Evolutionary conservation across 208 protist genomes (phyloP), one percentile per base, ranked within the genome.

Genomic region (Vickermania ingenoplastis): DNA sequence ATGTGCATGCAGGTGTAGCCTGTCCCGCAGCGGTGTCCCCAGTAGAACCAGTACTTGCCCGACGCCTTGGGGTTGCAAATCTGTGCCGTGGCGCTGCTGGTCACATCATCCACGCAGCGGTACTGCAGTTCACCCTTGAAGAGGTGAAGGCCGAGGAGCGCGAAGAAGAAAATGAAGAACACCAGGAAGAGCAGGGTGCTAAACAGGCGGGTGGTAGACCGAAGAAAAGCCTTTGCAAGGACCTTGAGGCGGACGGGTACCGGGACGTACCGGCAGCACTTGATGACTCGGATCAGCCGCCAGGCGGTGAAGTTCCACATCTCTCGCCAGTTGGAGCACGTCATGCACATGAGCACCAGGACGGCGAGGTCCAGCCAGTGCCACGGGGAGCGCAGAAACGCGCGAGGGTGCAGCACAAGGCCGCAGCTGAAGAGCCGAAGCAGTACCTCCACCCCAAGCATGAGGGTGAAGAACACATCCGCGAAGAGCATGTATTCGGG

Each of bases 311-410:
- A 92, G 67, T 90, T 93, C 78, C 80, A 89, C 27, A 91, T 25
- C 41, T 76, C 60, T 58, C 75, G 73, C 78, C 75, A 85, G 60
- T 66, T 71, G 57, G 82, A 89, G 64, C 87, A 94, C 52, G 78
- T 75, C 50, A 92, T 60, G 24, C 89, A 73, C 67, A 82, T 79
- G 51, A 94, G 67, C 30, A 91, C 63, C 48, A 96, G 67, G 27
- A 90, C 87, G n/a, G 79, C 86, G 41, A 78, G 81, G 69, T 97
- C 94, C 23, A 97, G 69, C 76, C 85, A 91, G 70, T 89, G 86
- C 90, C 91, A 97, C 51, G 77, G 75, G n/a, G 91, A 91, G 36
- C 89, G 86, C 23, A 97, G 72, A 64, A 88, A 97, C 21, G 83
- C 71, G 52, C 87, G 80, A 58, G 71, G 64, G 63, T 95, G 83